These are phyloP conservation scores for Boletus sp. DNA, from an alignment of 768 basidiomycete species.

Conservation along the genomic window DNA sequence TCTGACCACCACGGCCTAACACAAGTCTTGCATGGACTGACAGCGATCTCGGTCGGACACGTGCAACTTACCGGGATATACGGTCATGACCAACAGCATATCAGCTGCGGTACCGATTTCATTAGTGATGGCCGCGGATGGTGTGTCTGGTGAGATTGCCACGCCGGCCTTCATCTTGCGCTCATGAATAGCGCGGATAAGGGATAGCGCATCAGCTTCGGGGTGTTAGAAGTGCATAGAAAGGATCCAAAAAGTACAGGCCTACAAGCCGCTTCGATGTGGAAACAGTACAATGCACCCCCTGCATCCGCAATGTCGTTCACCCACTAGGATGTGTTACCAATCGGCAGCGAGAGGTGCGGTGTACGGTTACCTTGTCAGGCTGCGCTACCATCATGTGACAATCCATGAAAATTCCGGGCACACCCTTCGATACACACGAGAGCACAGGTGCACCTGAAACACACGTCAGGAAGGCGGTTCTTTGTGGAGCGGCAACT, in stretches of 20 bases:
- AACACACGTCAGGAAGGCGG: conserved; percentile 10
- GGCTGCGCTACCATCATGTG: conserved; percentile 99
- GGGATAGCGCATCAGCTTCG: conserved; percentile 64
- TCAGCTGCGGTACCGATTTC: conserved; percentile 80
- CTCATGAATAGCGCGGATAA: conserved; percentile 79
- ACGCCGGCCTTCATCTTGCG: conserved; percentile 91
- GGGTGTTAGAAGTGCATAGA: conserved; percentile 15
- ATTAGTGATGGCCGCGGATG: conserved; percentile 82
- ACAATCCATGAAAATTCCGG: conserved; percentile 99
- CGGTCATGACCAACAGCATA: conserved; percentile 98
- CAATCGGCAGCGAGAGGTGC: not conserved
- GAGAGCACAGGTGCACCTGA: conserved; percentile 85
- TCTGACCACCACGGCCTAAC: conserved; percentile 89
- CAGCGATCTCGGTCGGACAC: not conserved
- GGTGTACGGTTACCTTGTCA: conserved; percentile 58
- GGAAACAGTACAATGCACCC: conserved; percentile 93
- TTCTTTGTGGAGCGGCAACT: conserved; percentile 18
- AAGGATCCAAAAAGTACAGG: conserved; percentile 6
- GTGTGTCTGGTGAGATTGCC: conserved; percentile 95
- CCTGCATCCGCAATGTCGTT: conserved; percentile 94
- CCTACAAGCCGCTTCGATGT: conserved; percentile 88
- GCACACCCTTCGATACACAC: conserved; percentile 80
- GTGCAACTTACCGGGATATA: conserved; percentile 71
- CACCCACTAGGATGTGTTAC: conserved; percentile 71
- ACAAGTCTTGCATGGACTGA: not conserved